Percentiles rank a stretch among this genome's conserved stretches.
These are phyloP conservation scores for Aspergillus homomorphus DNA, from an alignment of 495 filamentous ascomycete genomes.

Conservation along the genomic window DNA sequence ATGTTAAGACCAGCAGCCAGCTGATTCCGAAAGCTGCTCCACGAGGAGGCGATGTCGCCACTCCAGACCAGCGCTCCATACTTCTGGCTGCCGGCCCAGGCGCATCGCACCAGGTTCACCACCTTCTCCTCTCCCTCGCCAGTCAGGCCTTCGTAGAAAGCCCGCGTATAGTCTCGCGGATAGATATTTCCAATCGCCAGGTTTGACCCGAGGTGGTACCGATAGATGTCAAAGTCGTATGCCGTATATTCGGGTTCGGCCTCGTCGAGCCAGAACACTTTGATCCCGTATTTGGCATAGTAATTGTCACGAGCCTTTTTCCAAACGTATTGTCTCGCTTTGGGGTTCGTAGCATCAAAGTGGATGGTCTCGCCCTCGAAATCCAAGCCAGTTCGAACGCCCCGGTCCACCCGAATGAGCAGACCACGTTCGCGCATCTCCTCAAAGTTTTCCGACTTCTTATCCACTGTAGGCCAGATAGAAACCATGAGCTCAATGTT, in stretches of 20 bases:
- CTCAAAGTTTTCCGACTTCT: conserved; percentile 46
- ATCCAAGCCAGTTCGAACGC: conserved; percentile 50
- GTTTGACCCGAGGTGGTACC: conserved; percentile 52
- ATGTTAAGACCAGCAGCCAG: conserved; percentile 56
- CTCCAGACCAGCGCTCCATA: conserved; percentile 60
- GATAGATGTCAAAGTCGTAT: conserved; percentile 59
- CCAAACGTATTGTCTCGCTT: conserved; percentile 51
- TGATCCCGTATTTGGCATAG: conserved; percentile 55
- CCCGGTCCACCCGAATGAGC: conserved; percentile 53
- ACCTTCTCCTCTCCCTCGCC: conserved; percentile 46
- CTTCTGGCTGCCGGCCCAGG: conserved; percentile 58
- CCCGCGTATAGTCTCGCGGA: conserved; percentile 51
- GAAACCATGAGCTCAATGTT: conserved; percentile 60
- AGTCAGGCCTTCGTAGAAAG: conserved; percentile 55
- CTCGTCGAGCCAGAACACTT: conserved; percentile 60
- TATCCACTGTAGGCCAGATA: conserved; percentile 58
- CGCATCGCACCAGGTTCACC: conserved; percentile 56
- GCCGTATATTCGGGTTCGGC: conserved; percentile 57
- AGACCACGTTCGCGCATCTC: conserved; percentile 54
- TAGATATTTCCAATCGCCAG: conserved; percentile 54
- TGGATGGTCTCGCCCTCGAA: conserved; percentile 52
- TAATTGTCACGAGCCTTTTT: conserved; percentile 52
- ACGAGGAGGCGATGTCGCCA: conserved; percentile 57
- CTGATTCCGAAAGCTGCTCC: conserved; percentile 52
- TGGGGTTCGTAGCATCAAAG: conserved; percentile 56